phyloP scores from a whole-genome alignment of 305 asterid species.

The Fraxinus dipetala region DNA sequence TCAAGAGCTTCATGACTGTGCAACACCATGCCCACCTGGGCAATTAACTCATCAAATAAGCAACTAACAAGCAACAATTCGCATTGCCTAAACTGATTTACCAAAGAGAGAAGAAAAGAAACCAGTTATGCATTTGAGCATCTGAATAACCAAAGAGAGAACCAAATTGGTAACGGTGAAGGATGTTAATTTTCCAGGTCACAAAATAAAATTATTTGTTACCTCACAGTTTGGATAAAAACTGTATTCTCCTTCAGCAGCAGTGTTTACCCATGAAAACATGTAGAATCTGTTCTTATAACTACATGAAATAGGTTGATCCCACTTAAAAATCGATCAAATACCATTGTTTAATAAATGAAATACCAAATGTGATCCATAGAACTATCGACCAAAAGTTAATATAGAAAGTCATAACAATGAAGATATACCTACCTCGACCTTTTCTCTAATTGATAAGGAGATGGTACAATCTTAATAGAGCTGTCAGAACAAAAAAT shows the following conservation, averaged over 20 bases:
- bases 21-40: slow-evolving; percentile 42
- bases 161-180: slow-evolving; percentile 26
- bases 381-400: slow-evolving; percentile 27
- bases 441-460: slow-evolving; percentile 69
- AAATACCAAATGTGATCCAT: slow-evolving; percentile 31
- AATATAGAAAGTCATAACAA: slow-evolving; percentile 36
- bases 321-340: slow-evolving; percentile 35
- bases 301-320: slow-evolving; percentile 27
- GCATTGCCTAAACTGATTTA: slow-evolving; percentile 29
- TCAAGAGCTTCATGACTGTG: slow-evolving; percentile 41
- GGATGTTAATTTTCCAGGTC: slow-evolving; percentile 27
- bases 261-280: slow-evolving; percentile 41
- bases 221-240: slow-evolving; percentile 40
- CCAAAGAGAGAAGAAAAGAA: slow-evolving; percentile 15
- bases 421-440: slow-evolving; percentile 88
- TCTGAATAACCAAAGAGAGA: slow-evolving; percentile 33
- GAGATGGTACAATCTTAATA: slow-evolving; percentile 65
- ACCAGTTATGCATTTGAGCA: slow-evolving; percentile 23
- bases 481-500: slow-evolving; percentile 92
- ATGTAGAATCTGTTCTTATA: slow-evolving; percentile 36
- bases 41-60: slow-evolving; percentile 37
- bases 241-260: slow-evolving; percentile 45
- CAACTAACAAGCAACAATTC: slow-evolving; percentile 46
- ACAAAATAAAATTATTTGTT: slow-evolving; percentile 36
- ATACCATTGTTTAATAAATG: slow-evolving; percentile 14